Base-by-base conservation (phyloP, 1,139 yeast species). In the Geotrichum bryndzae region DNA sequence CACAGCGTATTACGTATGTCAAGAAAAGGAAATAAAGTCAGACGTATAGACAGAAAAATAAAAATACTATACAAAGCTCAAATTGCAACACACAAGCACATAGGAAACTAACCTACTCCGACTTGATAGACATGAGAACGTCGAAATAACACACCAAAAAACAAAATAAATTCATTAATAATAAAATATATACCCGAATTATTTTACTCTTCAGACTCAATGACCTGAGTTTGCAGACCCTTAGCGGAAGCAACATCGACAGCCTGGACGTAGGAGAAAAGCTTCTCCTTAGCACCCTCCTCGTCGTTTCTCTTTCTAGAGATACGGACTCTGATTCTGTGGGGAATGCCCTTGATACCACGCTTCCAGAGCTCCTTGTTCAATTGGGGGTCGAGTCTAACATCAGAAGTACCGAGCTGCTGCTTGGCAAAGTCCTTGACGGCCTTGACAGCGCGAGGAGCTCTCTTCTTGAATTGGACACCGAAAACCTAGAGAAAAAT, bases 241-340 rank as follows among this genome's bases (percentile, higher is more conserved):
- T 94, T 94, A 82, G 90, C 86, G 72, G 96, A 79, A 76, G 97
- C 88, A 76, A 92, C 98, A 77, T 84, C 82, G 78, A 95, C 97
- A 77, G 96, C 95, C 85, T 94, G 98, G 77, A 95, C 99, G 82
- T 85, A 91, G 74, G 99, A 92, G 85, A 90, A 95, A 80, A 95
- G 87, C 82, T 92, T 91, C 84, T 91, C 95, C 87, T 89, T 89
- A 77, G 99, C 98, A 80, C 91, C 94, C 86, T 95, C 99, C 85
- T 94, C 99, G 82, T 95, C 98, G 86, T 94, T 94, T 86, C 98
- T 90, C 94, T 89, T 94, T 90, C 99, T 92, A 69, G 98, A 91
- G 83, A 95, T 92, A 85, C 97, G 92, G 80, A 95, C 86, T 86
- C 99, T 91, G 82, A 95, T 80, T 87, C 97, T 92, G 89, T 83